phyloP scores from a whole-genome alignment of 495 filamentous ascomycete species.

The Bacidia gigantensis region DNA sequence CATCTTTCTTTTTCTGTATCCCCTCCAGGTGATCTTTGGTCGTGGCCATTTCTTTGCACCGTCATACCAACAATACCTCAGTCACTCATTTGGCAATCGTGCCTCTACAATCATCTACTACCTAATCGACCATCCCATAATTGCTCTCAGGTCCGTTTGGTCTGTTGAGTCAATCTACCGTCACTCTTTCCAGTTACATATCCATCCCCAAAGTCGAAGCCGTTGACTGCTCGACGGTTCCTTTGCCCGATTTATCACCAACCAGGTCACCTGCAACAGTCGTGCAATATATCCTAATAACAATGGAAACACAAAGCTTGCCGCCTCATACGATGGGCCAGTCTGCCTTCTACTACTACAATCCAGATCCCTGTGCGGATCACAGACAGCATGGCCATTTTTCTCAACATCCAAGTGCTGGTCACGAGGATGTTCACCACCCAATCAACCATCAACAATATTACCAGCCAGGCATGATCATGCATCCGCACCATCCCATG shows the following conservation, averaged over 20 bases:
- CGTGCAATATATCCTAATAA: too few species aligned
- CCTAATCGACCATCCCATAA: background rate
- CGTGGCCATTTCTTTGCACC: slow-evolving; percentile 17
- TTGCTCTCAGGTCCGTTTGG: background rate
- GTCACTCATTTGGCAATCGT: slow-evolving; percentile 21
- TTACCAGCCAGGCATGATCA: slow-evolving; percentile 27
- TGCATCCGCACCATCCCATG: slow-evolving; percentile 24
- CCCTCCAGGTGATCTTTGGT: slow-evolving; percentile 17
- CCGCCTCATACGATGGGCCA: slow-evolving; percentile 51
- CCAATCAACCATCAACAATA: slow-evolving; percentile 25
- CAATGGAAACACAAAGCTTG: slow-evolving; percentile 47
- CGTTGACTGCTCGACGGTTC: background rate
- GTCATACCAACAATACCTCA: slow-evolving; percentile 15
- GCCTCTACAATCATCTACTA: background rate
- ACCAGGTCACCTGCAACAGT: too few species aligned
- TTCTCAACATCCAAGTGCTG: slow-evolving; percentile 52
- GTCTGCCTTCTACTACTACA: slow-evolving; percentile 85
- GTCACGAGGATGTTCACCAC: slow-evolving; percentile 37
- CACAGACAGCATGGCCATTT: slow-evolving; percentile 71
- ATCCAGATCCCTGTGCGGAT: slow-evolving; percentile 60
- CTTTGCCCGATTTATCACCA: background rate
- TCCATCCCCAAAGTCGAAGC: background rate
- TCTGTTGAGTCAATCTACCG: background rate
- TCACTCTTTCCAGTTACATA: background rate
- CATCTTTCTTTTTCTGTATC: slow-evolving; percentile 20